Conservation (phyloP, 768 basidiomycete species). For the Leccinum imitatum region DNA sequence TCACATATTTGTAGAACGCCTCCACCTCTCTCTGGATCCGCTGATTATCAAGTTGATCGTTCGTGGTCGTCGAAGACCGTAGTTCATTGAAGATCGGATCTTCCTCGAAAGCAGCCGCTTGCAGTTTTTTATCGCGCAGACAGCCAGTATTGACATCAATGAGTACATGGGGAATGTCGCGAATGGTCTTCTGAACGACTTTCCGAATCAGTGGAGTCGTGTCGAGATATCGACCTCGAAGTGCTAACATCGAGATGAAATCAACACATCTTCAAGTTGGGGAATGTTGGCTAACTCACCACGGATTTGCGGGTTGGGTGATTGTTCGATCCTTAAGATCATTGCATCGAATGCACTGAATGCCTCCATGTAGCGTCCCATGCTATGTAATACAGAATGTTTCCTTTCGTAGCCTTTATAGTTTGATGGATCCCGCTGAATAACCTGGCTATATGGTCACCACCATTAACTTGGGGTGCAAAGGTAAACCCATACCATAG, state of each 20-base stretch:
- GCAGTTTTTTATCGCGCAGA: not conserved
- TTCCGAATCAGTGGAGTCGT: not conserved
- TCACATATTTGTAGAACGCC: not conserved
- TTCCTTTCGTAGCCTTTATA: not conserved
- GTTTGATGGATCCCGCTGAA: not conserved
- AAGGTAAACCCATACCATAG: not conserved
- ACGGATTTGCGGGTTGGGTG: not conserved
- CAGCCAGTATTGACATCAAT: not conserved
- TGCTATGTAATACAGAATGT: not conserved
- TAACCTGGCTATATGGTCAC: not conserved
- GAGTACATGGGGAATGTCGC: not conserved
- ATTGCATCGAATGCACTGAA: not conserved
- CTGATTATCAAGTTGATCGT: not conserved
- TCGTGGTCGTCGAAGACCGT: not conserved
- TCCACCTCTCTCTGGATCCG: not conserved
- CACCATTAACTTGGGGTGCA: not conserved
- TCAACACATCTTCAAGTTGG: too few relatives aligned
- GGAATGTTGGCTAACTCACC: not conserved
- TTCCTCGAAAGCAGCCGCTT: not conserved
- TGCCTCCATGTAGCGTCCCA: not conserved
- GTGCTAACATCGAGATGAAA: not conserved
- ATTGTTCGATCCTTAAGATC: not conserved
- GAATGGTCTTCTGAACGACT: not conserved
- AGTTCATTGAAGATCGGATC: not conserved
- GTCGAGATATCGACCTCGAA: not conserved